Base-by-base conservation (phyloP, 352 stramenopile species). In the Globisporangium viniferum region DNA sequence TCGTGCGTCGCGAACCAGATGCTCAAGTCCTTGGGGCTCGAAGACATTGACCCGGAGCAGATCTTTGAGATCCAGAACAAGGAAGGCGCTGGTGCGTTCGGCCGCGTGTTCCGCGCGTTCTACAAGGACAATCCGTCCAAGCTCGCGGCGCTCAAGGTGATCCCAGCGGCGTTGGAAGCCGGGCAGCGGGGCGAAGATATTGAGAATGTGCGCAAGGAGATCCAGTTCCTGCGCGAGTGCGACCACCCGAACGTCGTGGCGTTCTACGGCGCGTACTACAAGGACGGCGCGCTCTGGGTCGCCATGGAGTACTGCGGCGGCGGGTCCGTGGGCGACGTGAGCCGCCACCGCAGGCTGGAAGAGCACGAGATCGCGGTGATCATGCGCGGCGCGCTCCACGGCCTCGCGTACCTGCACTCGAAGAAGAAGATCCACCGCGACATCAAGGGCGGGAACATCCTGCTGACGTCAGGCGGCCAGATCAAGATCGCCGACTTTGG, bases 401-500 rank as follows among this genome's bases (percentile, higher is more conserved):
- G 88, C n/a, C 78, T 97, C 24, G 86, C 81, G 14, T 95, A 97
- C 67, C 70, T 97, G 55, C 90, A 97, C 68, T 76, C 74, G 2
- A 84, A 89, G 68, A 89, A 86, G 56, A 95, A 93, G 58, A 88
- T 97, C 67, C 97, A 99, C 78, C 79, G 95, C 41, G 97, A 98
- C 79, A 96, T 98, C 54, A 91, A 91, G 74, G 81, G 93, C 49
- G 96, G 95, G 39, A 99, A 99, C 71, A 97, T 99, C 54, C 73
- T 99, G n/a, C 80, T 99, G 9, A 98, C 94, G 7, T 74, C 76
- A 22, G 78, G 92, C 33, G 96, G 95, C 1, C 75, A 95, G 71
- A 95, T 98, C 66, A 99, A 99, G 75, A 89, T 99, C 36, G 92
- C 93, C 2, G 93, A 98, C 81, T 98, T 98, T 86, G 89, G 89